Conservation (phyloP, 192 early-diverging fungal genomes). For the Lobosporangium transversale region DNA sequence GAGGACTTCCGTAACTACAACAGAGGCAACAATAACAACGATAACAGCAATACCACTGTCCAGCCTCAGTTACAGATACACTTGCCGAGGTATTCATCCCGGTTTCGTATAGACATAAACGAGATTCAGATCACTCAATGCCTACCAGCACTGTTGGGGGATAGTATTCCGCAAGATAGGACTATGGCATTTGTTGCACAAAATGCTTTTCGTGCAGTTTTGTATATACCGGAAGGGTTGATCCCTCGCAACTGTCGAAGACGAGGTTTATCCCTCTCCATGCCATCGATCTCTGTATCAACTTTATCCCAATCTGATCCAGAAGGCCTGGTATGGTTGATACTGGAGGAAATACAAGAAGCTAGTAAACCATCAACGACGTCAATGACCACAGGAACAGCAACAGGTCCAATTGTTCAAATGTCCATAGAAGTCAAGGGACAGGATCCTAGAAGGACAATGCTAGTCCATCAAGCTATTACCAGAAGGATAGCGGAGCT, state of each 20-base stretch:
- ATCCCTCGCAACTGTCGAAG: background rate
- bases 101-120: constrained; percentile 7
- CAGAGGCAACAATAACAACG: no score
- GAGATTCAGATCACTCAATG: constrained; percentile 13
- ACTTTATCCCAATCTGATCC: no score
- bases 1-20: background rate
- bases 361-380: no score
- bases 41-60: no score
- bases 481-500: constrained; percentile 12
- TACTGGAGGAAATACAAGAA: no score
- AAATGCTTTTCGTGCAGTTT: constrained; percentile 3
- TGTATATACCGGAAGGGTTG: constrained; percentile 1
- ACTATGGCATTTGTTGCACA: background rate
- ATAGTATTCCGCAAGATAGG: background rate
- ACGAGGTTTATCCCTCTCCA: background rate
- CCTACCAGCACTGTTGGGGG: constrained; percentile 20
- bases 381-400: no score
- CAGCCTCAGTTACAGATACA: no score
- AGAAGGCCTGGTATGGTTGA: constrained; percentile 18
- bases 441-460: constrained; percentile 2
- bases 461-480: constrained; percentile 15
- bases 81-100: background rate
- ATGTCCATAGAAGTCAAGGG: constrained; percentile 10
- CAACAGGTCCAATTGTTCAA: background rate
- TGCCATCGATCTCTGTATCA: no score